Base-by-base conservation (phyloP, 2,329 filamentous ascomycete species). In the Fusarium chuoi region DNA sequence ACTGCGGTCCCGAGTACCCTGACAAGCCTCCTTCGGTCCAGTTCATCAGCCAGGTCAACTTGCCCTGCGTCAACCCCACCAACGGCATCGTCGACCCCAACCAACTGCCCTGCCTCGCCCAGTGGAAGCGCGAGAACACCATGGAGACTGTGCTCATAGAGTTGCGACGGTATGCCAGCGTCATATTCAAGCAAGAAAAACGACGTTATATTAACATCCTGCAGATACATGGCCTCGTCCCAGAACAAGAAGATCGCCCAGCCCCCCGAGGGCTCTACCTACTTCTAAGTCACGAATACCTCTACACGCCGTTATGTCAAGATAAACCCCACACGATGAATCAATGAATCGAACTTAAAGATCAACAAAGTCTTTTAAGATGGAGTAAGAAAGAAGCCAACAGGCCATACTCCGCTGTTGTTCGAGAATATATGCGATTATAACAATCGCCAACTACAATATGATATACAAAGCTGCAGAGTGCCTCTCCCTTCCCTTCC, bases 71-170 rank as follows among this genome's bases (percentile, higher is more conserved):
- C 59, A 93, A 96, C 84, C 87, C 89, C 73, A 89, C 87, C 76
- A 93, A 93, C 73, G 96, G 96, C 80, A 80, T 94, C 87, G 94
- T 98, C 77, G 95, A 98, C 80, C 91, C 93, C 24, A 88, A 88
- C 68, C 94, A 95, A 80, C 88, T 99, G 39, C 93, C 93, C 22
- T 97, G 95, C 79, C 88, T 99, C 49, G 90, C 92, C 62, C 91
- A 94, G 82, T 99, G 96, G 96, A 96, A 94, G 86, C 89, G 94
- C 68, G 93, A 97, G 52, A 96, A 95, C 81, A 97, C 95, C 39
- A 97, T 98, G 94, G 96, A 98, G 86, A 97, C 94, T 3, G 91
- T 97, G 62, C 85, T 98, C 75, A 94, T 96, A 73, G 95, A 97
- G 82, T 87, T 98, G 68, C 89, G 94, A 86, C 91, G 93, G 93